Evolutionary conservation across 805 yeast species (phyloP).

Genomic region (Cyberlindnera meyerae): DNA sequence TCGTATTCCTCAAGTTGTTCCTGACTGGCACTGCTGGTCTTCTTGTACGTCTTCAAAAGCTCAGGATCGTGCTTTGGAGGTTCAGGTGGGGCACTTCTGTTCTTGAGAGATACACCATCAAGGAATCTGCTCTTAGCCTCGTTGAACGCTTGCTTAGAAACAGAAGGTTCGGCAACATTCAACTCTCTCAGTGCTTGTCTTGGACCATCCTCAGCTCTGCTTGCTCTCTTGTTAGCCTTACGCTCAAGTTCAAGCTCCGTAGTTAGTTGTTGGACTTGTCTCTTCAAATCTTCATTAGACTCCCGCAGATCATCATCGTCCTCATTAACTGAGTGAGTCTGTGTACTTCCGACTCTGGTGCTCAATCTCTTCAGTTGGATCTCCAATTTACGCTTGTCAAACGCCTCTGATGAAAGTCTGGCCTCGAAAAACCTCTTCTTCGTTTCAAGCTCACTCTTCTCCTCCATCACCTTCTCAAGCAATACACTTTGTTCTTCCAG

Average conservation of each 20-base stretch:
- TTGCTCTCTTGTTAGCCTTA: conserved; percentile 44
- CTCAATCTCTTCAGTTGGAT: conserved; percentile 38
- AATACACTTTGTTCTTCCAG: conserved; percentile 48
- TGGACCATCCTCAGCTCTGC: conserved; percentile 39
- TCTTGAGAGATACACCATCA: no score
- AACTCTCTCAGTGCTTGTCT: conserved; percentile 30
- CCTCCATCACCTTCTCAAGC: conserved; percentile 41
- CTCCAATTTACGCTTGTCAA: conserved; percentile 47
- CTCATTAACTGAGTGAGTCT: conserved; percentile 25
- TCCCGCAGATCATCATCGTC: conserved; percentile 16
- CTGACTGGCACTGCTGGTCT: conserved; percentile 39
- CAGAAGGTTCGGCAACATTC: conserved; percentile 26
- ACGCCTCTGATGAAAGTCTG: conserved; percentile 59
- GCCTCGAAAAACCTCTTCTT: conserved; percentile 58
- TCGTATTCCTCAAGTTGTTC: conserved; percentile 38
- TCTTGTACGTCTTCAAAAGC: conserved; percentile 44
- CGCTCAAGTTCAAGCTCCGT: conserved; percentile 48
- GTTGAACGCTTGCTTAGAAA: conserved; percentile 42
- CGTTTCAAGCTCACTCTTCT: conserved; percentile 42
- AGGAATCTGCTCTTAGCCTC: conserved; percentile 39
- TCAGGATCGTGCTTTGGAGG: conserved; percentile 33
- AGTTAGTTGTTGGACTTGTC: conserved; percentile 45
- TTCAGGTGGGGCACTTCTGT: no score
- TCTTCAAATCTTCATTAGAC: conserved; percentile 28
- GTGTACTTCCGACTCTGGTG: no score